A percentile compares a stretch with the other conserved stretches of the same genome.
Evolutionary conservation across 2,329 filamentous ascomycete genomes (phyloP).

Genomic region (Hypoxylon sp.): DNA sequence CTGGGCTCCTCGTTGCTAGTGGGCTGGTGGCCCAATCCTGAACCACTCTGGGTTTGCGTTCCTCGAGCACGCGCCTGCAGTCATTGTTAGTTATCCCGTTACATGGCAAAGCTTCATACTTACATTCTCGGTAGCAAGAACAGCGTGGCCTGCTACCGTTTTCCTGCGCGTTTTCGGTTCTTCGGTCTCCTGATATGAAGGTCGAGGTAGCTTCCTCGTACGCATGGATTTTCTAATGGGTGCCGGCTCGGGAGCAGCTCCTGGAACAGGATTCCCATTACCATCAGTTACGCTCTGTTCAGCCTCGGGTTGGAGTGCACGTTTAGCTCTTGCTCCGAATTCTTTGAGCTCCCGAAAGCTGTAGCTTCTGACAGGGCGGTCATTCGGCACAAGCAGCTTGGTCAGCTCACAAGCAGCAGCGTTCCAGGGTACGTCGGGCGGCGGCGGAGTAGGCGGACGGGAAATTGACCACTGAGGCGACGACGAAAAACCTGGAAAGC

Average conservation of each 20-base stretch:
- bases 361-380: slow-evolving; percentile 78
- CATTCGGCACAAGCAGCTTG: slow-evolving; percentile 79
- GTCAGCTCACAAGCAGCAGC: slow-evolving; percentile 83
- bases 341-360: slow-evolving; percentile 79
- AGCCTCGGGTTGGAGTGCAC: slow-evolving; percentile 67
- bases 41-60: slow-evolving; percentile 42
- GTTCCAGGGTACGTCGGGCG: slow-evolving; percentile 85
- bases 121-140: slow-evolving; percentile 56
- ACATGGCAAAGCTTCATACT: slow-evolving; percentile 17
- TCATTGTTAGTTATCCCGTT: slow-evolving; percentile 26
- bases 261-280: slow-evolving; percentile 33
- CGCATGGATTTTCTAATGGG: slow-evolving; percentile 76
- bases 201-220: slow-evolving; percentile 68
- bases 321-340: slow-evolving; percentile 67
- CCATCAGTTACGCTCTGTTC: slow-evolving; percentile 50
- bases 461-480: slow-evolving; percentile 47
- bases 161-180: slow-evolving; percentile 63
- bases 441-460: slow-evolving; percentile 68
- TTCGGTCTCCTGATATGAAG: slow-evolving; percentile 62
- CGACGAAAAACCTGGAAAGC: slow-evolving; percentile 62
- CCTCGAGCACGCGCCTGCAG: slow-evolving; percentile 47
- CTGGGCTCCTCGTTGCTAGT: slow-evolving; percentile 31
- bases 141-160: slow-evolving; percentile 65
- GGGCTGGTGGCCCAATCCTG: slow-evolving; percentile 48
- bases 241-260: slow-evolving; percentile 46